These are phyloP conservation scores for Metarhizium humberi DNA, from an alignment of 2,329 filamentous ascomycete species.

Conservation along the genomic window DNA sequence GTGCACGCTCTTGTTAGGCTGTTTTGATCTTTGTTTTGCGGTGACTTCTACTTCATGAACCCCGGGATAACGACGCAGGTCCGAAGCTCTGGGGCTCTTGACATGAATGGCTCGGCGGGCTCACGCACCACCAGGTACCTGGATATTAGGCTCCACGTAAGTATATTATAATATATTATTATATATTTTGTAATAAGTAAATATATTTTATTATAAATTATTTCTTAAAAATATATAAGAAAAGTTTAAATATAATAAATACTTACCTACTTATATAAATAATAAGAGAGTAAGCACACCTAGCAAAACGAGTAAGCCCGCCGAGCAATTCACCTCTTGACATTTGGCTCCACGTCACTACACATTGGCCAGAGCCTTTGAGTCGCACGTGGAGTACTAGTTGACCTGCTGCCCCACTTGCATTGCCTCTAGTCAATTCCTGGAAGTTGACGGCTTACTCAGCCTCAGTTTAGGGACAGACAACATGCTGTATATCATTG, in stretches of 20 bases:
- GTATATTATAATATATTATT: too few species aligned
- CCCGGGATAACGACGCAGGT: not conserved
- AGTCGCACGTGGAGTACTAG: conserved; percentile 14
- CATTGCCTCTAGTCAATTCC: not conserved
- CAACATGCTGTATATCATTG: too few species aligned
- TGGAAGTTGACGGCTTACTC: not conserved
- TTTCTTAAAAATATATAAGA: too few species aligned
- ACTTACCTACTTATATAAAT: too few species aligned
- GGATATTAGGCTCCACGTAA: too few species aligned
- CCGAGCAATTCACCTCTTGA: too few species aligned
- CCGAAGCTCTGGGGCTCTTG: not conserved
- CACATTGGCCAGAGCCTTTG: not conserved
- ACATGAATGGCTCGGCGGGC: not conserved
- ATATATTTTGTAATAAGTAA: too few species aligned
- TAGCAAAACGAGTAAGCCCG: too few species aligned
- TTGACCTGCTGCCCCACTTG: not conserved
- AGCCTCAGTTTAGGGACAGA: not conserved
- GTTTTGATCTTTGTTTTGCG: not conserved
- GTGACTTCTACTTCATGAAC: not conserved
- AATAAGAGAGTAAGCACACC: too few species aligned
- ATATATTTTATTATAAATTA: too few species aligned
- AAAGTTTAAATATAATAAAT: too few species aligned
- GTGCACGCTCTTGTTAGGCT: not conserved
- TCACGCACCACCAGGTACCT: too few species aligned
- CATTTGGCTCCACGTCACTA: not conserved